Evolutionary conservation across 2,329 filamentous ascomycete genomes (phyloP).

Genomic region (Sporothrix globosa): DNA sequence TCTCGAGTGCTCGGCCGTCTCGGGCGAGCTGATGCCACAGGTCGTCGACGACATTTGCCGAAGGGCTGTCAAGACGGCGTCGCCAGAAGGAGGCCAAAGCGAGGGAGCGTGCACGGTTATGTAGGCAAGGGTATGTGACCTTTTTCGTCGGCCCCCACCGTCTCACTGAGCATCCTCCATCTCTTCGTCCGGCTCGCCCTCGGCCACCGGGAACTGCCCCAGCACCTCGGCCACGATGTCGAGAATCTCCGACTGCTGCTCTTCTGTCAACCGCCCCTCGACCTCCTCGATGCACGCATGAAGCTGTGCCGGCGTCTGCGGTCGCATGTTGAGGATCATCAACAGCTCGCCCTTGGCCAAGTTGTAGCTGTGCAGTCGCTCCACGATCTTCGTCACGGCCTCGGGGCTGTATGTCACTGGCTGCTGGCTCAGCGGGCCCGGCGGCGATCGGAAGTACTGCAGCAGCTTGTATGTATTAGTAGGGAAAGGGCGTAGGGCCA

Average conservation of each 20-base stretch:
- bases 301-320: conserved; percentile 59
- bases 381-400: conserved; percentile 58
- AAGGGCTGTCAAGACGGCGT: conserved; percentile 56
- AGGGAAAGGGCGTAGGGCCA: no score
- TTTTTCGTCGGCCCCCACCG: neutral
- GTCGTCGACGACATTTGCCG: conserved; percentile 64
- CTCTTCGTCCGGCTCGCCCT: conserved; percentile 39
- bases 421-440: conserved; percentile 59
- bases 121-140: conserved; percentile 39
- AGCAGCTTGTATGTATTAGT: conserved; percentile 31
- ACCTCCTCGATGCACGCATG: conserved; percentile 69
- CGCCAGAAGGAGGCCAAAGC: conserved; percentile 55
- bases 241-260: conserved; percentile 63
- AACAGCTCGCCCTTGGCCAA: conserved; percentile 70
- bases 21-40: conserved; percentile 60
- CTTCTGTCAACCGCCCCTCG: conserved; percentile 60
- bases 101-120: conserved; percentile 58
- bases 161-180: conserved; percentile 30
- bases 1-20: conserved; percentile 65
- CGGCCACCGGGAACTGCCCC: conserved; percentile 53
- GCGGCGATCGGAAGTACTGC: conserved; percentile 51
- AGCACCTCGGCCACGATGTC: conserved; percentile 60
- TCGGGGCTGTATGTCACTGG: conserved; percentile 57
- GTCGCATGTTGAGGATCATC: conserved; percentile 69
- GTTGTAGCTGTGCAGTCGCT: conserved; percentile 59